phyloP scores from a whole-genome alignment of 176 grass and related monocot genomes.

The Triticum timopheevii region DNA sequence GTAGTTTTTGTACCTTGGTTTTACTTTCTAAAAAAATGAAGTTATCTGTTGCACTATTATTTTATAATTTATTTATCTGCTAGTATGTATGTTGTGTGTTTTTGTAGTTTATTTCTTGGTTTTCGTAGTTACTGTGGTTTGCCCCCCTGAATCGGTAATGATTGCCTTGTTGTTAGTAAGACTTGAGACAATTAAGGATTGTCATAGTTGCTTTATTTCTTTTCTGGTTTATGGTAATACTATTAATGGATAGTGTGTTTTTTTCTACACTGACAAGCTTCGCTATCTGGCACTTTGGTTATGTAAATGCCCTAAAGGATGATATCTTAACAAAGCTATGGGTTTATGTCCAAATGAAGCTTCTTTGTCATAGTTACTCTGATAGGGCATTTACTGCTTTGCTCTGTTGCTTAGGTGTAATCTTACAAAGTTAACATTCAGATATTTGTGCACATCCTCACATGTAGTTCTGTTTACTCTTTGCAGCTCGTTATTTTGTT shows the following conservation, averaged over 20 bases:
- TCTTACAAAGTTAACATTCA: neutral
- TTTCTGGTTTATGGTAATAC: neutral
- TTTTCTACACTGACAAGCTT: neutral
- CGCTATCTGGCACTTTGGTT: neutral
- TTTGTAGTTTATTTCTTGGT: no score
- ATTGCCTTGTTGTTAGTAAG: neutral
- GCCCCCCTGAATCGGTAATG: no score
- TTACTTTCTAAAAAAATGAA: no score
- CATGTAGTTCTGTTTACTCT: neutral
- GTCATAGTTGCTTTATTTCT: neutral
- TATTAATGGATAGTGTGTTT: neutral
- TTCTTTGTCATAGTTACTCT: conserved; percentile 61
- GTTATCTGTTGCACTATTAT: no score
- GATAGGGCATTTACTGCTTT: conserved; percentile 38
- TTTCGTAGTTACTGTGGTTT: no score
- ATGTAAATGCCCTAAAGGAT: conserved; percentile 32
- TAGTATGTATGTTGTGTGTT: no score
- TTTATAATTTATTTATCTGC: no score
- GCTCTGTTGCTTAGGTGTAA: neutral
- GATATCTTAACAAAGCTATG: conserved; percentile 41
- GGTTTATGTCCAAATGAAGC: conserved; percentile 37
- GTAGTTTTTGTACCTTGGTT: no score
- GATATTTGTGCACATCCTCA: neutral
- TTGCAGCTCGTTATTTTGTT: neutral
- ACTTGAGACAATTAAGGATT: neutral